phyloP scores from a whole-genome alignment of 1,139 yeast genomes.

The Diutina catenulata region DNA sequence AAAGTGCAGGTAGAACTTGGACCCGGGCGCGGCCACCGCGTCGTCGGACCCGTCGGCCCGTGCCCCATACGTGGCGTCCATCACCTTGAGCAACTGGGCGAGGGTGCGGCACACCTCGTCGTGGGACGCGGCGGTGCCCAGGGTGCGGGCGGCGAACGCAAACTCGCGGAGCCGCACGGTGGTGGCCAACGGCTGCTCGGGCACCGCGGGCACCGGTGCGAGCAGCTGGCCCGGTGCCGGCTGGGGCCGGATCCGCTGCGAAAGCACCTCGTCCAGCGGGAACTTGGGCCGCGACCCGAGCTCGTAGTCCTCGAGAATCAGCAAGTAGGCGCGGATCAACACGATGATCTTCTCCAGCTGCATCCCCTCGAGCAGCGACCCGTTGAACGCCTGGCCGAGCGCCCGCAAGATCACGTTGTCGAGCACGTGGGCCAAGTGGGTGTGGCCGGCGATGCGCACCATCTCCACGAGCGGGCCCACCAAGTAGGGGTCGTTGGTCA shows the following conservation, averaged over 20 bases:
- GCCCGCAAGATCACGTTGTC: slow-evolving; percentile 65
- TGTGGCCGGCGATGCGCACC: slow-evolving; percentile 64
- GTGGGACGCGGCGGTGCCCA: slow-evolving; percentile 39
- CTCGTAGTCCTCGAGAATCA: slow-evolving; percentile 52
- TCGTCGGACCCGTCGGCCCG: no score
- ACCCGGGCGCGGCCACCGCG: not conserved
- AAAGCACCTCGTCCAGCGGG: slow-evolving; percentile 53
- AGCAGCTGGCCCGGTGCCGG: not conserved
- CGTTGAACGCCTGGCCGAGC: slow-evolving; percentile 43
- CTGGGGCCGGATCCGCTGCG: slow-evolving; percentile 10
- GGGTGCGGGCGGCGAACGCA: not conserved
- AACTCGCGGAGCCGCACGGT: not conserved
- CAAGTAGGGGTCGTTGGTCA: slow-evolving; percentile 48
- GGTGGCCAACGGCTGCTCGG: no score
- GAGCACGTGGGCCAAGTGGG: slow-evolving; percentile 66
- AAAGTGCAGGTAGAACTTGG: slow-evolving; percentile 27
- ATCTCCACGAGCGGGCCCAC: slow-evolving; percentile 60
- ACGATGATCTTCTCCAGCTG: slow-evolving; percentile 62
- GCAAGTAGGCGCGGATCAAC: slow-evolving; percentile 59
- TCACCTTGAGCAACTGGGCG: slow-evolving; percentile 40
- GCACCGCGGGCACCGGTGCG: not conserved
- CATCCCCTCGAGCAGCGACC: slow-evolving; percentile 45
- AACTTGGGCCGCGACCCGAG: slow-evolving; percentile 54
- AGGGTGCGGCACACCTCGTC: slow-evolving; percentile 66
- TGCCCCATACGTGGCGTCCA: slow-evolving; percentile 55